phyloP scores from a whole-genome alignment of 306 rosid genomes.

The Vigna unguiculata region DNA sequence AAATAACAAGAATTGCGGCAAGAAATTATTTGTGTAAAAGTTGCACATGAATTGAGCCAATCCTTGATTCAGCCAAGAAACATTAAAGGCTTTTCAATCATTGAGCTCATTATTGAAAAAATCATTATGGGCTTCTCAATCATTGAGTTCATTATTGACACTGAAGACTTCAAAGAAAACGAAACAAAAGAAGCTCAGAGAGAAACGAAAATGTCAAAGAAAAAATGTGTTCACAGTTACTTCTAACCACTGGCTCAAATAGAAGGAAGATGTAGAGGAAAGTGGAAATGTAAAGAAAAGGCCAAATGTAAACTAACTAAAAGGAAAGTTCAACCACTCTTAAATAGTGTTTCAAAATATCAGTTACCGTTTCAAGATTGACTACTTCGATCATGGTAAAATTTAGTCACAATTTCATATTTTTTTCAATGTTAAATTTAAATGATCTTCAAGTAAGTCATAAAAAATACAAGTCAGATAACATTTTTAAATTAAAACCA shows the following conservation, averaged over 20 bases:
- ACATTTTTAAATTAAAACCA: neutral
- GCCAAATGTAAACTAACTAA: constrained; percentile 1
- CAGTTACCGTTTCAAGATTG: neutral
- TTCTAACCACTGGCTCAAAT: constrained; percentile 6
- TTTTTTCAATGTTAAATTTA: neutral
- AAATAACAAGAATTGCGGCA: constrained; percentile 8
- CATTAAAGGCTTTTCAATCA: constrained; percentile 42
- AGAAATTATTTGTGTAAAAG: constrained; percentile 33
- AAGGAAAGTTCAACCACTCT: constrained; percentile 2
- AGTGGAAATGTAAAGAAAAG: neutral
- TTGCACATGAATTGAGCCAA: constrained; percentile 44
- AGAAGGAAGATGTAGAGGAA: neutral
- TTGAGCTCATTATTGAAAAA: constrained; percentile 42
- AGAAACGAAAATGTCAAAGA: neutral
- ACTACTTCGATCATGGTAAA: neutral
- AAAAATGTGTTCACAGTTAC: constrained; percentile 18
- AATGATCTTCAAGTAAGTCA: neutral
- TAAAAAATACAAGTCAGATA: neutral
- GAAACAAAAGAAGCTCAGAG: constrained; percentile 21
- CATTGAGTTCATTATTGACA: constrained; percentile 42
- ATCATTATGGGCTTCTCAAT: constrained; percentile 36
- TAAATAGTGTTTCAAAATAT: neutral
- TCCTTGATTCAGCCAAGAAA: constrained; percentile 33
- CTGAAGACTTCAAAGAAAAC: constrained; percentile 24
- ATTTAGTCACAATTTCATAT: neutral